These are phyloP conservation scores for Begonia loranthoides DNA, from an alignment of 306 rosid genomes.

Conservation along the genomic window DNA sequence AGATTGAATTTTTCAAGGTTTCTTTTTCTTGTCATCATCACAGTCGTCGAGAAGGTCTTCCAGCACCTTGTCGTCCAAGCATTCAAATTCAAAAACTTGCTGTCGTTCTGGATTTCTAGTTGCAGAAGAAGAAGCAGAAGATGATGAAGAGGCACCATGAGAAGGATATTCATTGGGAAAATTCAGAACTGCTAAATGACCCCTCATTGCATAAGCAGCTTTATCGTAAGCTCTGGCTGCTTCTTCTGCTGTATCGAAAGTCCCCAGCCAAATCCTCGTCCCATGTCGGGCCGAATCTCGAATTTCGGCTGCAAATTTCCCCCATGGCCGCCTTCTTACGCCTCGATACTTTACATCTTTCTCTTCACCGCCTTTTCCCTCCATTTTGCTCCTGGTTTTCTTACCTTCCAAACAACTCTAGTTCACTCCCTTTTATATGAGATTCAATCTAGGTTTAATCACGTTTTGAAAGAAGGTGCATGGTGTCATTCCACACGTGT, in stretches of 20 bases:
- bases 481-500: not conserved
- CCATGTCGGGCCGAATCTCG: slow-evolving; percentile 66
- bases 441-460: not conserved
- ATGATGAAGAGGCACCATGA: slow-evolving; percentile 12
- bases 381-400: not conserved
- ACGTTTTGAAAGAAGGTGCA: too few relatives aligned
- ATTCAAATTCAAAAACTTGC: slow-evolving; percentile 72
- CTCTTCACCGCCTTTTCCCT: slow-evolving; percentile 16
- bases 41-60: slow-evolving; percentile 68
- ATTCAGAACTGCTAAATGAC: slow-evolving; percentile 66
- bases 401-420: not conserved
- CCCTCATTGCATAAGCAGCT: slow-evolving; percentile 83
- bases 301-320: slow-evolving; percentile 89
- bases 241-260: slow-evolving; percentile 83
- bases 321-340: slow-evolving; percentile 75
- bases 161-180: slow-evolving; percentile 57
- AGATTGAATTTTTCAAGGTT: not conserved
- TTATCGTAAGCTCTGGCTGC: slow-evolving; percentile 88
- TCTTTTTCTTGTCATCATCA: slow-evolving; percentile 29
- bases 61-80: slow-evolving; percentile 49
- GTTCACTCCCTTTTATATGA: not conserved
- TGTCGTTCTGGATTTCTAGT: slow-evolving; percentile 14
- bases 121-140: slow-evolving; percentile 20
- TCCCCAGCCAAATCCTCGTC: slow-evolving; percentile 70
- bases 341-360: slow-evolving; percentile 38